A percentile compares a stretch with the other conserved stretches of the same genome.
These are phyloP conservation scores for Aspergillus oerlinghausenensis DNA, from an alignment of 2,329 filamentous ascomycete species.

Conservation along the genomic window DNA sequence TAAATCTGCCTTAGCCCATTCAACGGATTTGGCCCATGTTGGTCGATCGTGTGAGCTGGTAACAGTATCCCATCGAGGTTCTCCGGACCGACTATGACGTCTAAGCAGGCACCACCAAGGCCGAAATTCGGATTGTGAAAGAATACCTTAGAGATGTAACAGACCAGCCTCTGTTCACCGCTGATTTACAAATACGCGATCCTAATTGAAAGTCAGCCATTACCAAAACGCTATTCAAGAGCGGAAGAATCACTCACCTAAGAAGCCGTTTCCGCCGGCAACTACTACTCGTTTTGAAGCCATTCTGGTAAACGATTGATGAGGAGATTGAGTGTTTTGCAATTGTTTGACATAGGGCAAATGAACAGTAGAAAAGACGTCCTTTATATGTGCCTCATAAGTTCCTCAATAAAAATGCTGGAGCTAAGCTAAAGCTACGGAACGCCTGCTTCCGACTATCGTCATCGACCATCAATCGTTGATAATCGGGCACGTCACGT, in stretches of 20 bases:
- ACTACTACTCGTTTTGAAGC: constrained; percentile 77
- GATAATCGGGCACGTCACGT: background rate
- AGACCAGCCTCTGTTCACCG: constrained; percentile 79
- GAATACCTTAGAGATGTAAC: constrained; percentile 84
- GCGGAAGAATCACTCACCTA: constrained; percentile 51
- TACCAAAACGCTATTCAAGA: background rate
- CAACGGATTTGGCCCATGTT: constrained; percentile 74
- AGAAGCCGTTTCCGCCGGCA: constrained; percentile 88
- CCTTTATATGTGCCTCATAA: background rate
- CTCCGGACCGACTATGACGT: constrained; percentile 71
- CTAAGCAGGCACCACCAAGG: constrained; percentile 2
- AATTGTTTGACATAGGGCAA: background rate
- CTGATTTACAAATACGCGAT: constrained; percentile 83
- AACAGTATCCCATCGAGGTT: constrained; percentile 77
- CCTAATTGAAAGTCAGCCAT: constrained; percentile 36
- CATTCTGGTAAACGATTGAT: constrained; percentile 28
- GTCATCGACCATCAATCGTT: background rate
- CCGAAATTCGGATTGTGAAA: background rate
- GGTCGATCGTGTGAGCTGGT: constrained; percentile 68
- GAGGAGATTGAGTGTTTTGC: background rate
- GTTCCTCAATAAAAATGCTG: background rate
- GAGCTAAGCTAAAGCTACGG: background rate
- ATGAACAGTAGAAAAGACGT: background rate
- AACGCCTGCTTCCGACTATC: background rate
- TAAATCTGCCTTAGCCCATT: constrained; percentile 86